phyloP scores from a whole-genome alignment of 2,329 filamentous ascomycete species.

The Exophiala sideris region DNA sequence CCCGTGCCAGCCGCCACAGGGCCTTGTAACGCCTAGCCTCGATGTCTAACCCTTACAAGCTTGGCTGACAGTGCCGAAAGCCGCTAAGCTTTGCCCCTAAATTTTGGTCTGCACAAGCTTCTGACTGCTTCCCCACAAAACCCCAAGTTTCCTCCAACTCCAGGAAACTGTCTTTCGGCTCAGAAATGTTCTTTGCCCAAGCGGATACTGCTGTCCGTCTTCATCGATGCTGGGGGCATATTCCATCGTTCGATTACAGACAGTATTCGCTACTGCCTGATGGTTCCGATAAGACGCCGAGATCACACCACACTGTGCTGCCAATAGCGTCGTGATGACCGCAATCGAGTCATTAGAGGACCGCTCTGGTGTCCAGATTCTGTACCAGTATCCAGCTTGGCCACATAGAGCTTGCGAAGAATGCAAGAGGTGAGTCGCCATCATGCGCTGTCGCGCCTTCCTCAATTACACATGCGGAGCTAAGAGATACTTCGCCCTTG shows the following conservation, averaged over 20 bases:
- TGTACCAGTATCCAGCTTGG: not conserved
- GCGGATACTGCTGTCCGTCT: not conserved
- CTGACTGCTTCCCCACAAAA: not conserved
- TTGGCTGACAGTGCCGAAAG: no score
- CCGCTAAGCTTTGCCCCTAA: no score
- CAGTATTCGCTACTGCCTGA: no score
- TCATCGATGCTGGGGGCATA: no score
- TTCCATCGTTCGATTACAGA: no score
- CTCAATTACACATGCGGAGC: not conserved
- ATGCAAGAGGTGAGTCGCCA: conserved; percentile 2
- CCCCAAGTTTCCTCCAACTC: not conserved
- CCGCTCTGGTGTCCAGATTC: not conserved
- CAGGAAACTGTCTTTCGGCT: not conserved
- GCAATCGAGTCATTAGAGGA: not conserved
- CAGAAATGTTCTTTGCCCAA: no score
- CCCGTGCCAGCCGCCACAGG: no score
- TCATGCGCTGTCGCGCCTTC: not conserved
- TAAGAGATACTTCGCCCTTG: not conserved
- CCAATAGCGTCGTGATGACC: not conserved
- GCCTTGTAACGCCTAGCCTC: no score
- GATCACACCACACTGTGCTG: no score
- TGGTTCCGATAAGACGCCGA: no score
- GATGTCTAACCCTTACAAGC: no score
- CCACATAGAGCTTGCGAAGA: conserved; percentile 1
- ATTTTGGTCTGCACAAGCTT: no score